Percentiles rank a stretch among this genome's conserved stretches.
Conservation (phyloP, 352 stramenopile genomes). For the Aphanomyces cochlioides region DNA sequence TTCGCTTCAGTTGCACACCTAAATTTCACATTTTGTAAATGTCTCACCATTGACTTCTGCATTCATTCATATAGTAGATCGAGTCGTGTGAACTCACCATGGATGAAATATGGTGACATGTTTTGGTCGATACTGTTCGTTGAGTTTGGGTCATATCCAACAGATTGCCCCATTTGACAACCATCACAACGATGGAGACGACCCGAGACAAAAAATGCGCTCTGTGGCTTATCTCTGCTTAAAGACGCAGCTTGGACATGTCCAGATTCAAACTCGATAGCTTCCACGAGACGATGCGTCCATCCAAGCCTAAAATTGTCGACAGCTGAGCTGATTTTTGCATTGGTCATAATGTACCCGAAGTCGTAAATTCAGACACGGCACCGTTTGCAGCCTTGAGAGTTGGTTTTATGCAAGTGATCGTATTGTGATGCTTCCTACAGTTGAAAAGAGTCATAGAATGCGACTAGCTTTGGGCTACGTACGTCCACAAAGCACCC, state of each 20-base stretch:
- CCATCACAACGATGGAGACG: too few relatives aligned
- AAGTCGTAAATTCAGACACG: constrained; percentile 78
- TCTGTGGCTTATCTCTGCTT: constrained; percentile 20
- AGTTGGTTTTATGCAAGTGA: constrained; percentile 79
- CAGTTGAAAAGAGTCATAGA: neutral
- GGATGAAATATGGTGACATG: too few relatives aligned
- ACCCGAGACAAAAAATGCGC: too few relatives aligned
- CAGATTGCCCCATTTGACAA: too few relatives aligned
- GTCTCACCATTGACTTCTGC: too few relatives aligned
- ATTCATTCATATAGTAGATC: too few relatives aligned
- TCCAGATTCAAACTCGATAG: constrained; percentile 65
- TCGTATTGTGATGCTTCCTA: constrained; percentile 82
- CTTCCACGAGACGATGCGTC: constrained; percentile 78
- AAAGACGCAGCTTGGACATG: constrained; percentile 78
- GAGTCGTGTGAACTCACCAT: too few relatives aligned
- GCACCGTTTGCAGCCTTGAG: constrained; percentile 44
- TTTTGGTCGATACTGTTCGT: too few relatives aligned
- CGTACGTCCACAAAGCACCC: constrained; percentile 76
- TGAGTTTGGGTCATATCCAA: too few relatives aligned
- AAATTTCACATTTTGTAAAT: too few relatives aligned
- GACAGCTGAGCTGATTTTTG: neutral
- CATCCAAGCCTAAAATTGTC: constrained; percentile 55
- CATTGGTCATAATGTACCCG: constrained; percentile 42
- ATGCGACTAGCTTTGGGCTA: constrained; percentile 15
- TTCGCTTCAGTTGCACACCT: too few relatives aligned